Evolutionary conservation across 2,329 filamentous ascomycete species (phyloP), one percentile per base, ranked within the genome.

Genomic region (Capronia epimyces): DNA sequence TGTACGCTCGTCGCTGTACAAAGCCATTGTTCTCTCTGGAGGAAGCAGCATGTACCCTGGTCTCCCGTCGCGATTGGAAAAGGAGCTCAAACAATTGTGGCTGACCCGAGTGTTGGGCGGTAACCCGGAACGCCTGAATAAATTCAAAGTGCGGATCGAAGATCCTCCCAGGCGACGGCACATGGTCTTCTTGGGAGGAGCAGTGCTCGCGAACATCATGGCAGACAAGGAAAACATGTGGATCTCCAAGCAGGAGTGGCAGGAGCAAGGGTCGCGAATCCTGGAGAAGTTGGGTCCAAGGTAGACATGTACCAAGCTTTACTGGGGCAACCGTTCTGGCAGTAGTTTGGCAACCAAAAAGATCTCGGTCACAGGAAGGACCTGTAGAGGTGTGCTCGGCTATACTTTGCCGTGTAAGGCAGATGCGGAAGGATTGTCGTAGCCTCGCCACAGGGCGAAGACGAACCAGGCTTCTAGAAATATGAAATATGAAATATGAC

Each of bases 111-210:
- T 96, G 37, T 75, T 98, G 62, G 81, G 84, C 52, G 90, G 91
- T 52, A 89, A 98, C 71, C 91, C 93, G 1, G 91, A 97, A 73
- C 82, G 93, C 60, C 71, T 98, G 65, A 88, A 82, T 65, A 98
- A 97, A 83, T 98, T 98, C 80, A 98, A 97, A 81, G 91, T 98
- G 60, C 83, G 93, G 70, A 97, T 98, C 76, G 93, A 98, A 71
- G 93, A 98, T 69, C 93, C 93, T 45, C 93, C 93, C 27, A 81
- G 93, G 72, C 82, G 93, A 74, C 81, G 91, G 71, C 93, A 98
- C 76, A 97, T 98, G 90, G 93, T 98, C n/a, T 97, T 98, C 79
- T 74, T 98, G 49, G 93, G 93, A 52, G 93, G 93, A 63, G 93
- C 93, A 21, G 93, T 98, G 57, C 76, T 98, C 64, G 93, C 93